phyloP scores from a whole-genome alignment of 371 early-diverging fungal genomes.

The Choanephora cucurbitarum region DNA sequence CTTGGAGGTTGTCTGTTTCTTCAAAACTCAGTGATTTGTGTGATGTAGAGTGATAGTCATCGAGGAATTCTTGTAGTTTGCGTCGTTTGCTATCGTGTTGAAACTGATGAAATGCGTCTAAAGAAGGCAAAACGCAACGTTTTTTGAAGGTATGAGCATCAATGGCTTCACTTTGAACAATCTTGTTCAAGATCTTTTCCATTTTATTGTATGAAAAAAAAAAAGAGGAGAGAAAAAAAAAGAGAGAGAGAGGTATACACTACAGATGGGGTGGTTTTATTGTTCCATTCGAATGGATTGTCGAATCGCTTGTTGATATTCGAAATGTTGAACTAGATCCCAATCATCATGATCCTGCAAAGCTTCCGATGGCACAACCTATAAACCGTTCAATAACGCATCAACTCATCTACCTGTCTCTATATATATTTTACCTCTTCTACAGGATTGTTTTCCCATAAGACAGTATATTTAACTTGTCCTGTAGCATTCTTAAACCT shows the following conservation, averaged over 20 bases:
- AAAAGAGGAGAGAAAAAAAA: not conserved
- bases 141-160: not conserved
- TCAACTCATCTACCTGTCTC: not conserved
- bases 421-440: constrained; percentile 13
- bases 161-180: not conserved
- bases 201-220: not conserved
- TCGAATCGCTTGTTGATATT: constrained; percentile 13
- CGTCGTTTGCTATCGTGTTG: not conserved
- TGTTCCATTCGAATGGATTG: not conserved
- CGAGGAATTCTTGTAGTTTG: not conserved
- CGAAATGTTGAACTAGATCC: constrained; percentile 21
- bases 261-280: too few relatives aligned
- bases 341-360: constrained; percentile 26
- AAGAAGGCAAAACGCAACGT: not conserved
- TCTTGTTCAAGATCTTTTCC: not conserved
- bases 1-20: not conserved
- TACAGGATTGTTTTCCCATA: constrained; percentile 2
- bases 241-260: not conserved
- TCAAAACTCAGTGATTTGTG: not conserved
- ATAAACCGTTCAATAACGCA: not conserved
- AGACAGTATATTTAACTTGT: constrained; percentile 12
- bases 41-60: not conserved
- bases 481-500: constrained; percentile 13
- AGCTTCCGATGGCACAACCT: constrained; percentile 18
- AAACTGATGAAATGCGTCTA: not conserved